A percentile compares a stretch with the other conserved stretches of the same genome.
Conservation (phyloP, 1,284 basidiomycete species). For the Pascua guehoae region DNA sequence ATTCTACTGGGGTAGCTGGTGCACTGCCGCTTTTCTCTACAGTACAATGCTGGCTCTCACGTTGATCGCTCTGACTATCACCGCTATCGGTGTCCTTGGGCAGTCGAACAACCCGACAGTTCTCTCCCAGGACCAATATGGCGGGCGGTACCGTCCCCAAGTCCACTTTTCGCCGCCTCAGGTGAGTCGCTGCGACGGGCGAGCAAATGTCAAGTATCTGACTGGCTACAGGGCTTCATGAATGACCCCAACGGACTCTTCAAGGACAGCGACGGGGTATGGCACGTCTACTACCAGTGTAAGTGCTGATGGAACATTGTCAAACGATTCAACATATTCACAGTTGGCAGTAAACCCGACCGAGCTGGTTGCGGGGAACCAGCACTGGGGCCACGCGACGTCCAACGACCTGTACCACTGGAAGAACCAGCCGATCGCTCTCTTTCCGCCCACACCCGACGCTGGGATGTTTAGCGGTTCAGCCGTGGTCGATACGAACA, state of each 20-base stretch:
- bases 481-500: constrained; percentile 49
- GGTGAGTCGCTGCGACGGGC: constrained; percentile 13
- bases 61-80: too few relatives aligned
- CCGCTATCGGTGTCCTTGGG: too few relatives aligned
- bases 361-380: constrained; percentile 47
- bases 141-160: constrained; percentile 26
- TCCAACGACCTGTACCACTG: constrained; percentile 50
- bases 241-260: constrained; percentile 52
- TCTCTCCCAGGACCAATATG: constrained; percentile 18
- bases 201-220: too few relatives aligned
- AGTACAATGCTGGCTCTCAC: too few relatives aligned
- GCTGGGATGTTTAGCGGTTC: constrained; percentile 47
- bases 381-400: constrained; percentile 53
- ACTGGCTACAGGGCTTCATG: constrained; percentile 43
- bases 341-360: constrained; percentile 44
- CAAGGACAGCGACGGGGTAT: constrained; percentile 43
- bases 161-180: constrained; percentile 35
- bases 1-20: too few relatives aligned
- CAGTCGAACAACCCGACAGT: too few relatives aligned
- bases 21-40: too few relatives aligned
- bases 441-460: constrained; percentile 34
- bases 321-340: not conserved
- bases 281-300: constrained; percentile 53
- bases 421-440: constrained; percentile 49
- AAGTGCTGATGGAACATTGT: not conserved